Evolutionary conservation across 805 yeast genomes (phyloP), one percentile per base, ranked within the genome.

Genomic region (Phaffomyces thermotolerans): DNA sequence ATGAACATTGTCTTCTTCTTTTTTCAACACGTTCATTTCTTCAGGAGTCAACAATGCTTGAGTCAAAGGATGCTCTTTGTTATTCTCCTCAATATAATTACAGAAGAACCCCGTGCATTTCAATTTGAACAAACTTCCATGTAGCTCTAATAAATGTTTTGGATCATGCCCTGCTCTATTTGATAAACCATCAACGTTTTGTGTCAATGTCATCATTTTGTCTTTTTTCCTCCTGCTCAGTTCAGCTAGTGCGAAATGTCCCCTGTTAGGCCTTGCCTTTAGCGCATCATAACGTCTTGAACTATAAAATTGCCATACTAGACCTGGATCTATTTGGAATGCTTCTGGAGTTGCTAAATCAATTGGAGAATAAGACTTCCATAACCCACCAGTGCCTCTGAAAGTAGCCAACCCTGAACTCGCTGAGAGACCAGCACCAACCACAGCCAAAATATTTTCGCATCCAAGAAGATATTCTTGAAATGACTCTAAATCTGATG

Each of bases 281-380:
- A 85, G 64, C 0, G 95, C 90, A 39, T 68, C 68, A 38, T 65
- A 71, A 37, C 96, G 59, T 48, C 95, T 65, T 60, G 78, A 77
- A 5, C 87, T 71, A 61, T 89, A 88, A 54, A 84, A 88, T 57
- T 85, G 91, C 96, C 96, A 88, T 8, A 89, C 96, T 9, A 87
- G 67, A 0, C 86, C 85, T 0, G 96, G 95, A 57, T 88, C 90
- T 17, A 69, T 68, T 46, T 79, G 75, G 59, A 89, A 88, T 6
- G 95, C 96, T 57, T 88, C 96, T 1, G 95, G 95, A 0, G 96
- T 88, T 8, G 95, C 95, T 36, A 89, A 67, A 56, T 88, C 96
- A 37, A 85, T 80, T 52, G 89, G 79, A 41, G 82, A 82, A 64
- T 77, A 83, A 48, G 78, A 78, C 47, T 77, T 71, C 95, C 96